phyloP scores from a whole-genome alignment of 257 asterid species.

The Catharanthus roseus region DNA sequence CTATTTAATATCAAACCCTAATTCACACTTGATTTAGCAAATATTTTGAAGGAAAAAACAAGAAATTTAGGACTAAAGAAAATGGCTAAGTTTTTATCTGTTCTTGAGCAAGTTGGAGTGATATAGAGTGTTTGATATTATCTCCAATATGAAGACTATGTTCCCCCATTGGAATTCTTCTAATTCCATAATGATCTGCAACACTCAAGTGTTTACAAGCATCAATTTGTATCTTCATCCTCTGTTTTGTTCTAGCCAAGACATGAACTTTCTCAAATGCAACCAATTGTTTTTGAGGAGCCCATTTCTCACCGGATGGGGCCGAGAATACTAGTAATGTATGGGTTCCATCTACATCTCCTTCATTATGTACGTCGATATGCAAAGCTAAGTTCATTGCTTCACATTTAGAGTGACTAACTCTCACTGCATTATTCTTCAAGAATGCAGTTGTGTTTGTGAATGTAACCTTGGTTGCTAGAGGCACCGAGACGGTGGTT shows the following conservation, averaged over 20 bases:
- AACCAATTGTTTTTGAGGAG: conserved; percentile 39
- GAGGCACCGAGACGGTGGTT: conserved; percentile 37
- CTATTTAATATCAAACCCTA: neutral
- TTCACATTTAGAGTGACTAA: conserved; percentile 56
- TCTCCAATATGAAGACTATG: conserved; percentile 73
- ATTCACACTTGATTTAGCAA: conserved; percentile 1
- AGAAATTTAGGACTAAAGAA: neutral
- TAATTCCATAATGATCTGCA: conserved; percentile 59
- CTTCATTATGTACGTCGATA: conserved; percentile 55
- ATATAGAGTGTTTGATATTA: conserved; percentile 46
- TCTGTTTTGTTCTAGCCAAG: conserved; percentile 35
- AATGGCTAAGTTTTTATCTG: conserved; percentile 25
- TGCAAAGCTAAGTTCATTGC: conserved; percentile 43
- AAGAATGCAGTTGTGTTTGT: conserved; percentile 33
- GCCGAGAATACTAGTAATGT: conserved; percentile 49
- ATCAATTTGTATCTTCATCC: conserved; percentile 30
- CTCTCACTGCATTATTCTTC: conserved; percentile 37
- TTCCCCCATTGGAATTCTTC: conserved; percentile 79
- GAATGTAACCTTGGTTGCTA: conserved; percentile 18
- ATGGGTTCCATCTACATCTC: conserved; percentile 72
- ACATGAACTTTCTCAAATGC: conserved; percentile 70
- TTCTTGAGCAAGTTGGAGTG: conserved; percentile 31
- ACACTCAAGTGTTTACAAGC: conserved; percentile 61
- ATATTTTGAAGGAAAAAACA: neutral
- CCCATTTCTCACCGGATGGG: conserved; percentile 19